A percentile compares a stretch with the other conserved stretches of the same genome.
Evolutionary conservation across 169 alveolate genomes (phyloP).

Genomic region (Condylostoma magnum): DNA sequence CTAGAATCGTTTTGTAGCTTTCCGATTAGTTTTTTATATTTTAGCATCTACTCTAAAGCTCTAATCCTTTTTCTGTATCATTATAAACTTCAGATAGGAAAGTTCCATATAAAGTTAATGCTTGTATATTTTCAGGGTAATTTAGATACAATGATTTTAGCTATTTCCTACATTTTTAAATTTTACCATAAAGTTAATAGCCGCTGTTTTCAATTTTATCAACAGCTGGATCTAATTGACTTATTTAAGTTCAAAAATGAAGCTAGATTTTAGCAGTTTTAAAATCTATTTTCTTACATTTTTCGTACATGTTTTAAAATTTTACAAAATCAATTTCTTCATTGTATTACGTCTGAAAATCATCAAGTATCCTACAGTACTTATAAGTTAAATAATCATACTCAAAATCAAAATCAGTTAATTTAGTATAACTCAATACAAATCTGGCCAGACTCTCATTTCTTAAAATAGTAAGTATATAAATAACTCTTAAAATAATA

Average conservation of each 20-base stretch:
- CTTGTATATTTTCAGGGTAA: constrained; percentile 10
- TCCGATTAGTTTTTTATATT: neutral
- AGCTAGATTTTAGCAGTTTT: neutral
- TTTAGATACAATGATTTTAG: neutral
- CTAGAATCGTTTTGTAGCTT: neutral
- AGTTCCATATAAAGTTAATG: constrained; percentile 13
- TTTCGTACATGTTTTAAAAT: neutral
- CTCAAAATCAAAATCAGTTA: neutral
- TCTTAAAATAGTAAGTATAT: neutral
- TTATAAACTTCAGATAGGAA: constrained; percentile 23
- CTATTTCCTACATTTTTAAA: neutral
- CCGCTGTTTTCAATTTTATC: neutral
- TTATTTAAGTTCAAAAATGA: constrained; percentile 1
- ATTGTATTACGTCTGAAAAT: neutral
- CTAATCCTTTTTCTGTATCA: neutral
- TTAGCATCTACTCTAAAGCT: neutral
- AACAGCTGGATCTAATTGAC: neutral
- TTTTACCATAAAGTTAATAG: neutral
- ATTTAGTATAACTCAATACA: neutral
- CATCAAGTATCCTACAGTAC: neutral
- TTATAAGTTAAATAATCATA: neutral
- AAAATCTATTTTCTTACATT: neutral
- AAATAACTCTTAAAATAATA: neutral
- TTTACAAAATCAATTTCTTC: constrained; percentile 23
- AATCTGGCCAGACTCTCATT: constrained; percentile 13